These are phyloP conservation scores for Pontederia crassipes DNA, from an alignment of 176 grass and related monocot species.

Conservation along the genomic window DNA sequence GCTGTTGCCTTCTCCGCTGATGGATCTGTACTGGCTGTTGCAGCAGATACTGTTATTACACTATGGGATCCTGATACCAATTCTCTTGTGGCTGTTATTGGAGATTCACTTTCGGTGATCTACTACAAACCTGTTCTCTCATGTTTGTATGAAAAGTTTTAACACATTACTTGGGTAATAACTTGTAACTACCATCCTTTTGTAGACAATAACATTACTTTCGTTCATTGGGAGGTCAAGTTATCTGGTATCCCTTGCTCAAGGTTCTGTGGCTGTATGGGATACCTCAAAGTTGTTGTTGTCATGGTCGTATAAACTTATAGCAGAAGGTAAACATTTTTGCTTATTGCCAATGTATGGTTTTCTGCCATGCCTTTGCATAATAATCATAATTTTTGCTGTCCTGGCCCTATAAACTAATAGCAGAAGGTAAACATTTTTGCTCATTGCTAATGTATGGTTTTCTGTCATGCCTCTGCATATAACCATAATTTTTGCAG, in stretches of 20 bases:
- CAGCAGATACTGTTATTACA: slow-evolving; percentile 68
- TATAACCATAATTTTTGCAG: background rate
- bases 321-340: slow-evolving; percentile 59
- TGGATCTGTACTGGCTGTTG: slow-evolving; percentile 92
- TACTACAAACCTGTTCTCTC: slow-evolving; percentile 11
- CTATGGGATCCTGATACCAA: slow-evolving; percentile 90
- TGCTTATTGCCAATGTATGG: background rate
- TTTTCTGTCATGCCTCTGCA: background rate
- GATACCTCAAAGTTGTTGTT: slow-evolving; percentile 63
- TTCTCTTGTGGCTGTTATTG: slow-evolving; percentile 70
- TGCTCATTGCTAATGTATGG: background rate
- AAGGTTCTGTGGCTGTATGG: slow-evolving; percentile 65
- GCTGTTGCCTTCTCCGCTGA: slow-evolving; percentile 76
- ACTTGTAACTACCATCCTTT: slow-evolving; percentile 11
- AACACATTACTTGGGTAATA: slow-evolving; percentile 9
- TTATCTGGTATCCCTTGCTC: slow-evolving; percentile 56
- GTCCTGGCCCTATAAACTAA: slow-evolving; percentile 78
- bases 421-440: slow-evolving; percentile 59
- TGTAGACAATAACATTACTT: slow-evolving; percentile 66
- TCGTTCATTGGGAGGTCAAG: slow-evolving; percentile 57
- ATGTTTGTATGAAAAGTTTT: slow-evolving; percentile 3
- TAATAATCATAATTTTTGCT: slow-evolving; percentile 41
- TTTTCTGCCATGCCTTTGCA: background rate
- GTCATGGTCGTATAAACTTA: slow-evolving; percentile 79
- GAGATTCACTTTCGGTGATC: slow-evolving; percentile 77